These are phyloP conservation scores for Aspergillus floridensis DNA, from an alignment of 2,329 filamentous ascomycete genomes.

Conservation along the genomic window DNA sequence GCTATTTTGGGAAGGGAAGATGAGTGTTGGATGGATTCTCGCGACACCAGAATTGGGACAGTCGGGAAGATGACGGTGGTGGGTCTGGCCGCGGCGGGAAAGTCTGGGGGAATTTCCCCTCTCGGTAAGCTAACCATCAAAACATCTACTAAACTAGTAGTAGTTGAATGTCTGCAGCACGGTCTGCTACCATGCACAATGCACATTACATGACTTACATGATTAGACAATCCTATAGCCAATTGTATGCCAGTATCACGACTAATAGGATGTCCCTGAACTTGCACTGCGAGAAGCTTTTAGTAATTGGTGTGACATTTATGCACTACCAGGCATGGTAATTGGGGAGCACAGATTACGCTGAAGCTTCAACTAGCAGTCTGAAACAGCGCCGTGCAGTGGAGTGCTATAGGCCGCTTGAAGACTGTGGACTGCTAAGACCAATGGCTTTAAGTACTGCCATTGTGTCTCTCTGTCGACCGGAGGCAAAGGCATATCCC, in stretches of 20 bases:
- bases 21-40: slow-evolving; percentile 3
- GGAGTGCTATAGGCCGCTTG: neutral
- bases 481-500: neutral
- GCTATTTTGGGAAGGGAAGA: slow-evolving; percentile 17
- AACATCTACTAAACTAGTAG: neutral
- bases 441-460: neutral
- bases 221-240: neutral
- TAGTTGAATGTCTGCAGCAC: neutral
- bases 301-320: neutral
- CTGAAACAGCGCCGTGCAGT: neutral
- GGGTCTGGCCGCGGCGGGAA: neutral
- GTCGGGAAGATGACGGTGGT: neutral
- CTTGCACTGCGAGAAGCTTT: neutral
- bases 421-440: neutral
- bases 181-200: neutral
- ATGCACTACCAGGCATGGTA: neutral
- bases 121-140: neutral
- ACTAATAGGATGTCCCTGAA: neutral
- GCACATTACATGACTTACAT: neutral
- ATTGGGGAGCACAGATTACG: neutral
- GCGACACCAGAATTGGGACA: slow-evolving; percentile 3
- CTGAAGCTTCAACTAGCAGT: neutral
- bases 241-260: neutral
- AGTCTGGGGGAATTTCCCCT: neutral
- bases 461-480: neutral